Percentiles rank a stretch among this genome's conserved stretches.
Evolutionary conservation across 768 basidiomycete species (phyloP).

Genomic region (Lyophyllum atratum): DNA sequence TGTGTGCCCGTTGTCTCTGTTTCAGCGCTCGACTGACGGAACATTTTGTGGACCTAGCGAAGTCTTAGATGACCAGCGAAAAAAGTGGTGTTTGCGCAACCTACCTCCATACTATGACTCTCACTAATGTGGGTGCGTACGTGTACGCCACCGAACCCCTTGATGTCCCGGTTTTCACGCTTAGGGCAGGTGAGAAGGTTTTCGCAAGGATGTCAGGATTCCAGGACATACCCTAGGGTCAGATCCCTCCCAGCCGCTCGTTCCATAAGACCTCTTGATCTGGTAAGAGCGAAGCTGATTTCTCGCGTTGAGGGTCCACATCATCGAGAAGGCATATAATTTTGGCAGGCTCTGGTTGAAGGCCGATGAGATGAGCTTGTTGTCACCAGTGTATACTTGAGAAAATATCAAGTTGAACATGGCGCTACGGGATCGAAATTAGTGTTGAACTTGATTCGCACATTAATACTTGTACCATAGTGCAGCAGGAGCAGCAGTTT

Average conservation of each 20-base stretch:
- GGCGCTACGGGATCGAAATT: conserved; percentile 21
- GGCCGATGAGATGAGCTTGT: conserved; percentile 26
- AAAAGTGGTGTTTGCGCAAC: not conserved
- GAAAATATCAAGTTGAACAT: conserved; percentile 37
- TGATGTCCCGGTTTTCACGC: not conserved
- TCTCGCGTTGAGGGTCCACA: conserved; percentile 37
- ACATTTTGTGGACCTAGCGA: not conserved
- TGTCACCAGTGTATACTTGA: conserved; percentile 24
- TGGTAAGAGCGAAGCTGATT: conserved; percentile 19
- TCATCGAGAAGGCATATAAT: conserved; percentile 37
- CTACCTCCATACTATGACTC: not conserved
- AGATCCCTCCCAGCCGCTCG: not conserved
- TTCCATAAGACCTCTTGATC: conserved; percentile 5
- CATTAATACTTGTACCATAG: not conserved
- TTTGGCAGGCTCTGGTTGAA: conserved; percentile 34
- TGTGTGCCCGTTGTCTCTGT: not conserved
- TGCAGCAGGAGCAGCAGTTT: conserved; percentile 32
- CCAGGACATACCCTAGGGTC: conserved; percentile 4
- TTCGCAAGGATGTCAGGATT: not conserved
- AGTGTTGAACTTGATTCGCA: not conserved
- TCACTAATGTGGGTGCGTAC: not conserved
- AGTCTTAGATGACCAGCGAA: not conserved
- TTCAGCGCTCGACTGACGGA: not conserved
- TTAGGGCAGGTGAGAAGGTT: not conserved
- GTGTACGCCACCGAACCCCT: not conserved